Evolutionary conservation across 2,329 filamentous ascomycete species (phyloP), one percentile per base, ranked within the genome.

Genomic region (Pseudofabraea citricarpa): DNA sequence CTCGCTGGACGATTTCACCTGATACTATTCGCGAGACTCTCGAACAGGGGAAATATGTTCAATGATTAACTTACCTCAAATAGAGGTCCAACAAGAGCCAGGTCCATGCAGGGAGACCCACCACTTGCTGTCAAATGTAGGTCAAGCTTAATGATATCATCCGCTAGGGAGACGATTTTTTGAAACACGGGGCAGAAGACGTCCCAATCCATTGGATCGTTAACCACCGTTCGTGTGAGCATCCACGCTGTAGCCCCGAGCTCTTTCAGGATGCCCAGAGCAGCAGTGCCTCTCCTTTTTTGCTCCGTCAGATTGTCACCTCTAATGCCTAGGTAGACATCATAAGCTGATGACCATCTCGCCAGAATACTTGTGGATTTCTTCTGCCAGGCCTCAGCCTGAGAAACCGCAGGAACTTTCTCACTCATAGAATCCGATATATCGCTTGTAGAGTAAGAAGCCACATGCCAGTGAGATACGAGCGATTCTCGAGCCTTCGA

Each of bases 211-310:
- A 69, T 68, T 55, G 82, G 42, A 33, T 44, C 41, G 36, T 47
- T 27, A 18, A 44, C 31, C 15, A 31, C 26, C 4, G 38, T 16
- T 21, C 44, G 31, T 16, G 35, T 23, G 16, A 44, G 41, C 31
- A 10, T 33, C 15, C 7, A 9, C 15, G 31, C 9, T 16, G 15
- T 33, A 33, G 31, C 9, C 1, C 76, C 43, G 62, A 72, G 47
- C 72, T 70, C 56, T 67, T 74, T 74, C 45, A 71, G 72, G 72
- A 81, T 81, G 50, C 79, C 77, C 10, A 82, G 62, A 13, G 77
- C 74, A 2, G 73, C 69, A 42, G 79, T 78, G 29, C 70, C 75
- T 1, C 72, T 70, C 53, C 74, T 75, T 46, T 79, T 72, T 33
- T 64, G 67, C 46, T 61, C 70, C 32, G 76, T 68, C 2, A 67